Conservation (phyloP, 1,139 yeast genomes). For the Hanseniaspora sp. region DNA sequence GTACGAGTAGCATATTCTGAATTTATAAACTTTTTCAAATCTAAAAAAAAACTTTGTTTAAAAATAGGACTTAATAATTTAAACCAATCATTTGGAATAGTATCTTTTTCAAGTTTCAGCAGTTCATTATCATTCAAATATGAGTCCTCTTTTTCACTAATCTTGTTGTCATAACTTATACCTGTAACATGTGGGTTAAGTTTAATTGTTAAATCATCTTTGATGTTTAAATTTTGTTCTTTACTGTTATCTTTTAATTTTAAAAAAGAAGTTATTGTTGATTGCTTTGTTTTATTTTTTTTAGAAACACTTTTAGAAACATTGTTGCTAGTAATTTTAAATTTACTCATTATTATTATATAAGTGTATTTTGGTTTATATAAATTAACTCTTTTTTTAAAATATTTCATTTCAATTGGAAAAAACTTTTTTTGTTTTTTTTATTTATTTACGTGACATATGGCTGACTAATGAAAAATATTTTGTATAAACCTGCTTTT, state of each 20-base stretch:
- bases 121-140: background rate
- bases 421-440: no score
- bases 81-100: slow-evolving; percentile 9
- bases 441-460: no score
- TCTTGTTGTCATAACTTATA: background rate
- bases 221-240: no score
- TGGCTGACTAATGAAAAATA: no score
- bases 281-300: background rate
- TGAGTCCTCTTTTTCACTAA: background rate
- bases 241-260: no score
- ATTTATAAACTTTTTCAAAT: slow-evolving; percentile 25
- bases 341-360: background rate
- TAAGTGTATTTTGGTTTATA: background rate
- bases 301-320: background rate
- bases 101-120: slow-evolving; percentile 5
- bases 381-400: no score
- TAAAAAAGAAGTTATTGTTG: background rate
- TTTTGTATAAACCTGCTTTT: no score
- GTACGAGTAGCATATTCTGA: slow-evolving; percentile 27
- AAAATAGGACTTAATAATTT: background rate
- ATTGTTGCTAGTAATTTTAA: background rate
- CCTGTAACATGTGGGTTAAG: no score
- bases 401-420: no score
- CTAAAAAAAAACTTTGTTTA: slow-evolving; percentile 21
- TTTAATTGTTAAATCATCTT: no score